Evolutionary conservation across 192 early-diverging fungal species (phyloP).

Genomic region (Phycomyces blakesleeanus): DNA sequence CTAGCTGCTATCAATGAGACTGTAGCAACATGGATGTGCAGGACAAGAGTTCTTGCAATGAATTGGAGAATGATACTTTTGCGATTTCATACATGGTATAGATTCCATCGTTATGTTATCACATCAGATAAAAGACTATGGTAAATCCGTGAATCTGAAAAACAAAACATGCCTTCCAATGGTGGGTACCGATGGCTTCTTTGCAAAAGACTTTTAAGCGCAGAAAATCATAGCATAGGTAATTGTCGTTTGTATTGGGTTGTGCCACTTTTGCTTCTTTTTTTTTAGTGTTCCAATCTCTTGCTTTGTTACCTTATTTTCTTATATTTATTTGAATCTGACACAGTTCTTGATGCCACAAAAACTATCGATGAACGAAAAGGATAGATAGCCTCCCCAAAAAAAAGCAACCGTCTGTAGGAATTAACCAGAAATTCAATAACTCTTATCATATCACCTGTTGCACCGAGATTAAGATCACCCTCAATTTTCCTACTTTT

Average conservation of each 20-base stretch:
- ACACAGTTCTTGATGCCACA: no score
- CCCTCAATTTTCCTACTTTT: no score
- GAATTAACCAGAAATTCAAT: no score
- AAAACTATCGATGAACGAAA: no score
- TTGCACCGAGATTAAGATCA: no score
- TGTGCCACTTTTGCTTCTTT: conserved; percentile 12
- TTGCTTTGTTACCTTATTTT: no score
- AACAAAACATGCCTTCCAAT: conserved; percentile 9
- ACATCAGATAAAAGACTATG: conserved; percentile 15
- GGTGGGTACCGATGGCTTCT: conserved; percentile 14
- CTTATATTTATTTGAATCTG: no score
- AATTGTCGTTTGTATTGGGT: conserved; percentile 6
- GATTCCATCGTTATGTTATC: conserved; percentile 6
- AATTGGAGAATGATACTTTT: conserved; percentile 6
- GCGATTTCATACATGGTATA: conserved; percentile 17
- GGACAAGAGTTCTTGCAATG: conserved; percentile 9
- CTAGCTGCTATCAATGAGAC: conserved; percentile 10
- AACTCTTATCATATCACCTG: no score
- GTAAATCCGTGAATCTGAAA: conserved; percentile 13
- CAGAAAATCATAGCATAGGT: conserved; percentile 10
- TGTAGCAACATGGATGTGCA: conserved; percentile 7
- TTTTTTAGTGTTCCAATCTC: no score
- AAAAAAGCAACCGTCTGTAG: no score
- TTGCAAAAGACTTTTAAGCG: conserved; percentile 13
- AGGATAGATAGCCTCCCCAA: no score